These are phyloP conservation scores for Dalechampia spathulata DNA, from an alignment of 441 rosid genomes.

Conservation along the genomic window DNA sequence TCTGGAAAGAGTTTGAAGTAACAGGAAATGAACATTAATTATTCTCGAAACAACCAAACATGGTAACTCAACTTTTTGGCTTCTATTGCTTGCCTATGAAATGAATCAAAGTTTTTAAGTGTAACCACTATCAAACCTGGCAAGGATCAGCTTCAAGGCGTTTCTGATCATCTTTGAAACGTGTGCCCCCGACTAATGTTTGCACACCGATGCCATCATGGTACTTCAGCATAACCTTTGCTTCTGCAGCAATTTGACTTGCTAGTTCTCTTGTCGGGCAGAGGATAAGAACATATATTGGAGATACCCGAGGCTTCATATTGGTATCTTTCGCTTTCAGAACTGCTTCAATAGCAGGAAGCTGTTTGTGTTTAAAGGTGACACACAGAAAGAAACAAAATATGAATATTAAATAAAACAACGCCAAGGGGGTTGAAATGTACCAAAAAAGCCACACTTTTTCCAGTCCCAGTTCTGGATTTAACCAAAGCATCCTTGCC, in stretches of 20 bases:
- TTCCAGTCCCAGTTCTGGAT: constrained; percentile 95
- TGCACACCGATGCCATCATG: constrained; percentile 78
- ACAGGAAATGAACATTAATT: constrained; percentile 8
- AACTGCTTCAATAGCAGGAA: constrained; percentile 99
- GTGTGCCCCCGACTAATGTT: constrained; percentile 81
- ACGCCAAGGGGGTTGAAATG: constrained; percentile 14
- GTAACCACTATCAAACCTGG: constrained; percentile 49
- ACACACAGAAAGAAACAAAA: constrained; percentile 26
- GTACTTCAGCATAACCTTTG: constrained; percentile 73
- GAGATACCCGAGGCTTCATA: constrained; percentile 37
- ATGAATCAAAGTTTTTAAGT: constrained; percentile 8
- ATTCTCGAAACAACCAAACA: background rate
- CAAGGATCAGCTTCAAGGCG: constrained; percentile 79
- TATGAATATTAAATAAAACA: constrained; percentile 10
- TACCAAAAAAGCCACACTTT: constrained; percentile 94
- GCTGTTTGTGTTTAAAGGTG: constrained; percentile 66
- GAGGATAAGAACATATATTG: constrained; percentile 62
- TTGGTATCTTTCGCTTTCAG: constrained; percentile 44
- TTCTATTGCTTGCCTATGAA: too few species aligned
- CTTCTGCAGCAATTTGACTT: constrained; percentile 93
- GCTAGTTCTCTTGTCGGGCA: constrained; percentile 97
- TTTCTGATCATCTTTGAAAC: constrained; percentile 84
- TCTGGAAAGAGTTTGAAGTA: constrained; percentile 33
- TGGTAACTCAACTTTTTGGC: too few species aligned
- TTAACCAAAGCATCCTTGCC: constrained; percentile 90